Evolutionary conservation across 1,284 basidiomycete species (phyloP), one percentile per base, ranked within the genome.

Genomic region (Phaffia rhodozyma): DNA sequence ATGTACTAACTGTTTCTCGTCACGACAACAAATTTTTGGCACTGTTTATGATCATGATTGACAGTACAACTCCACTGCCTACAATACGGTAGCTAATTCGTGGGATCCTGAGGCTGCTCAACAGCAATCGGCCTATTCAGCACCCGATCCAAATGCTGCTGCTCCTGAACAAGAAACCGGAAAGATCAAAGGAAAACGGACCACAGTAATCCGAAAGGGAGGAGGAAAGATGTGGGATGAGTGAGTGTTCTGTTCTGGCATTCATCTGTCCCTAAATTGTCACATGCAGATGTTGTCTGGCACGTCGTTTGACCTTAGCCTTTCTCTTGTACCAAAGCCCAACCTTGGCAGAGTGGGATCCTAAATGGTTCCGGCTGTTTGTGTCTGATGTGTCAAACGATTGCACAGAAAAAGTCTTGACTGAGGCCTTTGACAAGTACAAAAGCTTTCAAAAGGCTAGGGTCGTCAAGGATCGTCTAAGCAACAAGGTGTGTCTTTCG

Each of bases 301-400:
- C n/a, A 20, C 21, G 34, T 29, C 20, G 13, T 29, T 23, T 21
- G 23, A 30, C 30, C 32, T 38, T 29, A 13, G 32, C 47, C 27
- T 6, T 30, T 55, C 5, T 43, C 9, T 1, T 47, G 43, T 57
- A 1, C 34, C 3, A 3, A 60, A 66, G 64, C 75, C 89, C 91
- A 75, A 96, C 91, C 2, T 78, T 99, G 60, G 77, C 98, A 21
- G 96, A 98, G 68, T 99, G 96, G 96, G 96, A 93, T 77, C 88
- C 96, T 55, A 84, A 88, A 18, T 98, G 97, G 90, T 98, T 96
- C 78, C 85, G 96, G 34, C 79, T 99, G 55, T 99, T 99, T 72
- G 91, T 99, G 27, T 96, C 96, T 58, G 94, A 99, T 75, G 81
- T 98, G 51, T 97, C 93, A 71, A 97, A 97, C 73, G 96, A 98